Base-by-base conservation (phyloP, 805 yeast genomes). In the Candida coquimbonensis region DNA sequence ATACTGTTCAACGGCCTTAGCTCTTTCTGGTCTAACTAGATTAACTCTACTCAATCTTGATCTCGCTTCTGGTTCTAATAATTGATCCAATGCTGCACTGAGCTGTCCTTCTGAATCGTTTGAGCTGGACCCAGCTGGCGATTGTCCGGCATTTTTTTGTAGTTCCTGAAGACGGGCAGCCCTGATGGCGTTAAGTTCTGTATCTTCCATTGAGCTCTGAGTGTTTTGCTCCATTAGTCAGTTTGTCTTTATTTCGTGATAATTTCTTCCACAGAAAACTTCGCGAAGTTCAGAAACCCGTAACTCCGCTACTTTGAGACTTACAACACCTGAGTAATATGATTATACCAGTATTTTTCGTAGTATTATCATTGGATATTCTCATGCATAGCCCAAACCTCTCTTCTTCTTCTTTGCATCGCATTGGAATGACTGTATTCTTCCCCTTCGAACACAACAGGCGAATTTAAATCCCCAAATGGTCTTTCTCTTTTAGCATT, bases 1-100 rank as follows among this genome's bases (percentile, higher is more conserved):
- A 55, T 91, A 80, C 50, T 82, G 80, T 57, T 91, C 97, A 13
- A 89, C 97, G 3, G 89, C 86, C 43, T 77, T 75, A 1, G 95
- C 98, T 46, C 97, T 73, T 44, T 93, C 98, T 3, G 95, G 95
- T 59, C 90, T 79, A 38, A 91, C 99, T 61, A 93, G 75, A 27
- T 88, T 70, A 17, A 91, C 95, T 48, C 99, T 73, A 17, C 90
- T 78, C 39, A 91, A 71, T 48, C 99, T 74, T 59, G 91, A 97
- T 40, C 95, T 74, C 1, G 98, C 99, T 43, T 75, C 78, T 11
- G 91, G 81, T 46, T 86, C 87, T 39, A 93, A 70, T 19, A 88
- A 75, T 53, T 85, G 91, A 8, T 87, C 73, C 45, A 88, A 67
- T 3, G 62, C 59, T 9, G 59, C 48, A 39, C 51, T 55, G 40